Evolutionary conservation across 2,329 filamentous ascomycete species (phyloP).

Genomic region (Apiospora malaysiana): DNA sequence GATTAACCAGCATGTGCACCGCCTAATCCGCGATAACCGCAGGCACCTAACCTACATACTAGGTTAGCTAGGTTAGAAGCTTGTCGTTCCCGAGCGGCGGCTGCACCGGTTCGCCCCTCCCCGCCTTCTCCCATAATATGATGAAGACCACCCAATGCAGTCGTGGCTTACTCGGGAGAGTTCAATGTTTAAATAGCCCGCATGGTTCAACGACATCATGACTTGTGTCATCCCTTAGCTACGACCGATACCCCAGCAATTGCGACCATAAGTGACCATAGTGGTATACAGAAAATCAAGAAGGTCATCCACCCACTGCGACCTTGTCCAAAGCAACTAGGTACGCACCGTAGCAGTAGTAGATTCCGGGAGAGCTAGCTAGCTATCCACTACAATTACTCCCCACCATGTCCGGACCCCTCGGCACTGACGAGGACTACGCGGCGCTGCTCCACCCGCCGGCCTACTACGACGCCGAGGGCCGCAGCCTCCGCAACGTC

Average conservation of each 20-base stretch:
- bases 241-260: background rate
- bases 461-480: slow-evolving; percentile 4
- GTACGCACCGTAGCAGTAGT: background rate
- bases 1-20: background rate
- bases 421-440: background rate
- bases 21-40: background rate
- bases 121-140: background rate
- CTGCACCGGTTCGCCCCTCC: background rate
- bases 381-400: background rate
- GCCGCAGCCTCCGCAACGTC: background rate
- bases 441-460: slow-evolving; percentile 10
- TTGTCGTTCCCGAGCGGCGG: background rate
- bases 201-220: slow-evolving; percentile 1
- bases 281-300: background rate
- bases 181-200: background rate
- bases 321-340: background rate
- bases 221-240: background rate
- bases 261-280: background rate
- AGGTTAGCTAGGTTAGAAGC: background rate
- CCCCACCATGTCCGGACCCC: background rate
- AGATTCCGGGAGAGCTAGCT: background rate
- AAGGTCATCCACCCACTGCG: no score
- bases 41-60: background rate
- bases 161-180: background rate
- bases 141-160: background rate